phyloP scores from a whole-genome alignment of 768 basidiomycete species.

The Lentinus brumalis region DNA sequence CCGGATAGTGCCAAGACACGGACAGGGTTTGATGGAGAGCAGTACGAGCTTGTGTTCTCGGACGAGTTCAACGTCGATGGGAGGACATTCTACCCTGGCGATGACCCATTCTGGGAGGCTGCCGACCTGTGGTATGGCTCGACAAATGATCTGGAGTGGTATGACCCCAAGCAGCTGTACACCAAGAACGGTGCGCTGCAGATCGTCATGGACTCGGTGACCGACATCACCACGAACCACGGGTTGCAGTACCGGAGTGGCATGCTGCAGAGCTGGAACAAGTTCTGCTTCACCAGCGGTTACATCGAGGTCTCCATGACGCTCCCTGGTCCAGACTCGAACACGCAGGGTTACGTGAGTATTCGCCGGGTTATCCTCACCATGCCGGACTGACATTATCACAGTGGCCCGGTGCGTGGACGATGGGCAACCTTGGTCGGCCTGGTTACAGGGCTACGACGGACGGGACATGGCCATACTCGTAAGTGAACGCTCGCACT shows the following conservation, averaged over 20 bases:
- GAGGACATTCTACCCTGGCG: conserved; percentile 56
- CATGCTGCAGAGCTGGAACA: conserved; percentile 91
- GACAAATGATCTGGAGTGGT: conserved; percentile 76
- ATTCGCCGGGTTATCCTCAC: not conserved
- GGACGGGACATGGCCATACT: conserved; percentile 85
- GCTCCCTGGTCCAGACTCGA: conserved; percentile 60
- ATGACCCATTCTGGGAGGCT: conserved; percentile 74
- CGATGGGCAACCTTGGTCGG: conserved; percentile 84
- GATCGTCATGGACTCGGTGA: conserved; percentile 63
- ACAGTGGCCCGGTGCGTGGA: conserved; percentile 88
- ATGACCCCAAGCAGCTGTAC: conserved; percentile 65
- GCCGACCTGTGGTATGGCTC: conserved; percentile 73
- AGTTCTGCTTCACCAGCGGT: conserved; percentile 83
- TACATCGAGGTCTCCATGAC: conserved; percentile 67
- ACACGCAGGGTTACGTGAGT: conserved; percentile 49
- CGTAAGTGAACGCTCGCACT: conserved; percentile 41
- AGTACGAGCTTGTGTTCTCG: conserved; percentile 67
- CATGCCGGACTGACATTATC: not conserved
- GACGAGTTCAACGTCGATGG: conserved; percentile 65
- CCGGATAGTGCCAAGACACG: conserved; percentile 58
- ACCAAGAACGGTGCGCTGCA: conserved; percentile 68
- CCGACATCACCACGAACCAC: conserved; percentile 44
- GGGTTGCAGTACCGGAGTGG: conserved; percentile 65
- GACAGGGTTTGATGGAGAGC: conserved; percentile 70
- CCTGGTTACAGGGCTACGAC: conserved; percentile 80